Evolutionary conservation across 192 early-diverging fungal genomes (phyloP).

Genomic region (Backusella luteola): DNA sequence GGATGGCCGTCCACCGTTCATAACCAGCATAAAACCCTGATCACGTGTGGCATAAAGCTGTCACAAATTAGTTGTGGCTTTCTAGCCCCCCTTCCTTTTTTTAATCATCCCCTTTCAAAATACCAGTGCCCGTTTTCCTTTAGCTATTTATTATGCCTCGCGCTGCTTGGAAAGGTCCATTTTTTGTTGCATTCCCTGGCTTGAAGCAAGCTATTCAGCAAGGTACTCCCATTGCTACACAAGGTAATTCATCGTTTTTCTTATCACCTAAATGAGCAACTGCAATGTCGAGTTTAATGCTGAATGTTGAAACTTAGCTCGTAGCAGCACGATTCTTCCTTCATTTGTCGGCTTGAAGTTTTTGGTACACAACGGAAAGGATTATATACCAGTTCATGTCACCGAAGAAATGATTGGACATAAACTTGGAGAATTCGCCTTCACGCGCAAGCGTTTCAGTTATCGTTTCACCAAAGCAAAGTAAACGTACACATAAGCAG

Average conservation of each 20-base stretch:
- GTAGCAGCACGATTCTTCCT: constrained; percentile 89
- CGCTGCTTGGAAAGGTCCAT: constrained; percentile 70
- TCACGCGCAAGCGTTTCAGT: constrained; percentile 80
- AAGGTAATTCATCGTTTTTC: constrained; percentile 20
- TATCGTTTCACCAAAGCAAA: constrained; percentile 80
- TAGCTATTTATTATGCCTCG: constrained; percentile 47
- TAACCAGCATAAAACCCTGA: too few relatives aligned
- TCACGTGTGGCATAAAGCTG: neutral
- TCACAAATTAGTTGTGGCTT: neutral
- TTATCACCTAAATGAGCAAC: neutral
- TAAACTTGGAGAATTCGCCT: constrained; percentile 93
- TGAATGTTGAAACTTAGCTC: constrained; percentile 50
- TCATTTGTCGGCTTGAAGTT: constrained; percentile 85
- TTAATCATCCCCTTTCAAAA: neutral
- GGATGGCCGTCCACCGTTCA: neutral
- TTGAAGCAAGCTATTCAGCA: constrained; percentile 58
- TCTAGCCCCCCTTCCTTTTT: constrained; percentile 14
- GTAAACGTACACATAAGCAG: constrained; percentile 49
- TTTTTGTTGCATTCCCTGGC: constrained; percentile 56
- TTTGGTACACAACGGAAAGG: constrained; percentile 92
- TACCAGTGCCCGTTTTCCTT: neutral
- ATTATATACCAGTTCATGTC: constrained; percentile 78
- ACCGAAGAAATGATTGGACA: constrained; percentile 93
- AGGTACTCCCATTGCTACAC: constrained; percentile 56
- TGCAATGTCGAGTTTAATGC: neutral